Evolutionary conservation across 176 grass and related monocot species (phyloP), one percentile per base, ranked within the genome.

Genomic region (Cenchrus americanus): DNA sequence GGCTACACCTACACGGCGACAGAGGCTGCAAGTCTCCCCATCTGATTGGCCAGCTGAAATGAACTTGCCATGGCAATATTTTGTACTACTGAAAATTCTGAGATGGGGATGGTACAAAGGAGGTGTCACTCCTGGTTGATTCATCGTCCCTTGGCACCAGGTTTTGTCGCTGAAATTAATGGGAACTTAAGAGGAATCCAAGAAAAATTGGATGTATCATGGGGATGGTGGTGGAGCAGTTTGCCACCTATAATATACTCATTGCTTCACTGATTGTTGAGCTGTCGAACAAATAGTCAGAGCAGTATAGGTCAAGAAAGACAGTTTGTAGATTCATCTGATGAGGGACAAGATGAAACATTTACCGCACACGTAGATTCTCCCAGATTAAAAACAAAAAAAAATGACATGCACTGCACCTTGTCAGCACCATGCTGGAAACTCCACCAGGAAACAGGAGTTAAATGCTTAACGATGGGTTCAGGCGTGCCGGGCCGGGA

Each of bases 371-470:
- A 44, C 43, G 49, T 50, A 50, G 14, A 14, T 50, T 15, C 14
- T 5, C 50, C 13, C 14, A 5, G 50, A 51, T 51, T 37, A 37
- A 37, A 37, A 37, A 37, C 2, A 37, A 37, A 37, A 37, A 34
- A 37, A 51, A 1, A 51, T 54, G 17, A 0, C 52, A 54, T n/a
- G 54, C 54, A 2, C 18, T 58, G 54, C 54, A 58, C 2, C 54
- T 58, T n/a, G 19, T n/a, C 54, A 58, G 54, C 8, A n/a, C 54
- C 54, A 58, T n/a, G 54, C n/a, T 14, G 22, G 53, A 34, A 34
- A 73, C 63, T 78, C 58, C 58, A 78, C 30, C 58, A 11, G 61
- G 76, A 43, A 15, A 44, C 22, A n/a, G 32, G 27, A 59, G 52
- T 66, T 70, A 12, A 71, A 21, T 82, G 67, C 12, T 34, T 30